Evolutionary conservation across 495 filamentous ascomycete genomes (phyloP).

Genomic region (Paragyromitra xinjiangensis): DNA sequence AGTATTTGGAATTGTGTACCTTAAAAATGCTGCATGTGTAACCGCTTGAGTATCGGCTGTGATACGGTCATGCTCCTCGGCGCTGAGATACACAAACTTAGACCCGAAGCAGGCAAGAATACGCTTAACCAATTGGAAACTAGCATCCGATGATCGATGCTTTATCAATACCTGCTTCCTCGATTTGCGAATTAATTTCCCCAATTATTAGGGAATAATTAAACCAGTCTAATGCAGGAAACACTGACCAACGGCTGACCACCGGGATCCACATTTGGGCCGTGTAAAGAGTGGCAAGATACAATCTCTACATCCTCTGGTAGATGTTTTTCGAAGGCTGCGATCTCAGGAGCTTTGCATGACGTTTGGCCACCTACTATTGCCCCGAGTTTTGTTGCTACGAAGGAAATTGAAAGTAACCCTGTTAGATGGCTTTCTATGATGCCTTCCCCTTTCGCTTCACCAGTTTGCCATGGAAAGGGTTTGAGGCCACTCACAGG

Average conservation of each 20-base stretch:
- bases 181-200: constrained; percentile 4
- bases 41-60: constrained; percentile 98
- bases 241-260: constrained; percentile 81
- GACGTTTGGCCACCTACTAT: constrained; percentile 98
- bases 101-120: constrained; percentile 84
- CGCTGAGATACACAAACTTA: constrained; percentile 83
- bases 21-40: constrained; percentile 92
- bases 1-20: constrained; percentile 26
- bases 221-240: background rate
- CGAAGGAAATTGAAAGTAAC: background rate
- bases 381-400: constrained; percentile 90
- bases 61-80: constrained; percentile 89
- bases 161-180: constrained; percentile 77
- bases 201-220: constrained; percentile 5
- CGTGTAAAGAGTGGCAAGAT: constrained; percentile 96
- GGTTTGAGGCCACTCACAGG: constrained; percentile 71
- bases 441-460: background rate
- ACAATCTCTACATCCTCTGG: constrained; percentile 91
- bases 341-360: constrained; percentile 96
- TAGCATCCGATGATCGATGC: constrained; percentile 82
- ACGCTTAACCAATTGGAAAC: constrained; percentile 77
- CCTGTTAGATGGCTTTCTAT: constrained; percentile 14
- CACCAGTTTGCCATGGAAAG: background rate
- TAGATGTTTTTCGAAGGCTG: constrained; percentile 88
- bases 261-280: constrained; percentile 84